Base-by-base conservation (phyloP, 2,329 filamentous ascomycete species). In the Clonostachys solani region DNA sequence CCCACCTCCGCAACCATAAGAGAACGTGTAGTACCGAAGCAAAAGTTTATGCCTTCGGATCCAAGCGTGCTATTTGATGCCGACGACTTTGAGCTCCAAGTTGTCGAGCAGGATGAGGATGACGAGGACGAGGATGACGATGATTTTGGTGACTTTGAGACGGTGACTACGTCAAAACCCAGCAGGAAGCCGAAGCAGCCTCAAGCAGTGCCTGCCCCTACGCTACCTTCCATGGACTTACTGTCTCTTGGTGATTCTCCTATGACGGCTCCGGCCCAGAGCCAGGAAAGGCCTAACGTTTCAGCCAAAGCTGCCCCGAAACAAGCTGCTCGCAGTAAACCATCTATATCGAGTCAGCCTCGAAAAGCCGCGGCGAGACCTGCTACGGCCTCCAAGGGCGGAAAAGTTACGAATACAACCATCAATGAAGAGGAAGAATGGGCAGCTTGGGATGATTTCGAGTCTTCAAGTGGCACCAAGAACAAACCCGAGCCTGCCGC, bases 1-100 rank as follows among this genome's bases (percentile, higher is more conserved):
- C n/a, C 40, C 43, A 47, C 33, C 48, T 13, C 45, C 13, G 17
- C 23, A n/a, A 12, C 35, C n/a, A 40, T 3, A 1, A 34, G n/a
- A 48, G 33, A 17, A 34, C 33, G 36, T 37, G 29, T 57, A 33
- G 60, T 55, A 19, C 48, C 56, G 7, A 62, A 50, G 42, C 50
- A 54, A 19, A 62, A 53, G 45, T 35, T 56, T 8, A 43, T 49
- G 9, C 49, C 61, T 12, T 51, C 59, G 2, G 66, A 80, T 40
- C 63, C 77, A 3, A 77, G 81, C 52, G 75, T 89, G 5, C 67
- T 89, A 4, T 89, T 89, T 59, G 84, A 89, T 62, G 84, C 78
- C 35, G 75, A 78, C 40, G 75, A 81, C 44, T 77, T 77, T 52
- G 73, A 73, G 46, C 58, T 69, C 13, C 60, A 69, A 34, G 60